A percentile compares a stretch with the other conserved stretches of the same genome.
Evolutionary conservation across 441 rosid genomes (phyloP).

Genomic region (Gossypium schwendimanii): DNA sequence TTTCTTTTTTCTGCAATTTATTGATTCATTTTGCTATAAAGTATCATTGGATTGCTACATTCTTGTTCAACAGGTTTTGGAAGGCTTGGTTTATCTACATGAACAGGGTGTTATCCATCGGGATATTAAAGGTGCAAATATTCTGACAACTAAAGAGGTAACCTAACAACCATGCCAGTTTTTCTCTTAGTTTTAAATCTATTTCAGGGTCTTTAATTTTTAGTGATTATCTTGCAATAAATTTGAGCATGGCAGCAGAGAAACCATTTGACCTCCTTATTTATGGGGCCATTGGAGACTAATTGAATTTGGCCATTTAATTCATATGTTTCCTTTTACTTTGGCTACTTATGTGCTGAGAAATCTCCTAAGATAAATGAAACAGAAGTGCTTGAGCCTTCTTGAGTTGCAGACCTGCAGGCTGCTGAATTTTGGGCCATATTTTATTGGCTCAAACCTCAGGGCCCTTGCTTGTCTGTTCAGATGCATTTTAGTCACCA

Average conservation of each 20-base stretch:
- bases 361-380: conserved; percentile 6
- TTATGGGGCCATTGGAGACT: background rate
- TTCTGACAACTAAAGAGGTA: conserved; percentile 96
- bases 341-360: background rate
- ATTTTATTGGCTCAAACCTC: background rate
- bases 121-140: conserved; percentile 99
- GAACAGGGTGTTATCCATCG: conserved; percentile 99
- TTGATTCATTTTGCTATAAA: conserved; percentile 7
- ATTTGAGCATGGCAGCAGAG: background rate
- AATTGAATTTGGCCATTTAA: background rate
- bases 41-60: conserved; percentile 20
- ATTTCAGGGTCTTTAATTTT: background rate
- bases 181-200: background rate
- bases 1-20: conserved; percentile 12
- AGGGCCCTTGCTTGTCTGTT: background rate
- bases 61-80: conserved; percentile 62
- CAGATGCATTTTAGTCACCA: background rate
- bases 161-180: background rate
- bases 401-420: background rate
- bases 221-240: background rate
- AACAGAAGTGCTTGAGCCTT: background rate
- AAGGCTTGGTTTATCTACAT: conserved; percentile 94
- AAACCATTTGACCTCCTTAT: background rate
- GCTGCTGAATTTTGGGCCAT: background rate
- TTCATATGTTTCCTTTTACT: conserved; percentile 7